These are phyloP conservation scores for Pleurotus giganteus DNA, from an alignment of 768 basidiomycete species.

Conservation along the genomic window DNA sequence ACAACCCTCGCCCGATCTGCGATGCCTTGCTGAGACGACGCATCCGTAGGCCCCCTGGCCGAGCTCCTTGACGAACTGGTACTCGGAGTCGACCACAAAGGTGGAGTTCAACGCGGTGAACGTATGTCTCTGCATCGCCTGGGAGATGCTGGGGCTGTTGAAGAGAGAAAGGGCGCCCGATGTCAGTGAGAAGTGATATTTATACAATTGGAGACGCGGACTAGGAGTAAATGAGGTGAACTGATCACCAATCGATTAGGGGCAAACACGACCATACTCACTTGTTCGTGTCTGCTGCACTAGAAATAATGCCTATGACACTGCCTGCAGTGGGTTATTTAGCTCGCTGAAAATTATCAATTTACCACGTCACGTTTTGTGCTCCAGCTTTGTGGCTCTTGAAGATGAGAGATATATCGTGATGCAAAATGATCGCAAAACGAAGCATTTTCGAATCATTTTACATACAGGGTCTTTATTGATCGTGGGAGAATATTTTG, in stretches of 20 bases:
- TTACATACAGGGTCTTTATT: too few relatives aligned
- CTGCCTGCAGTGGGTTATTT: too few relatives aligned
- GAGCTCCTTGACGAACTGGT: conserved; percentile 94
- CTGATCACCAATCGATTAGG: neutral
- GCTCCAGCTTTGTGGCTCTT: too few relatives aligned
- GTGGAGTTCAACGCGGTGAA: conserved; percentile 84
- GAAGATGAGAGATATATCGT: too few relatives aligned
- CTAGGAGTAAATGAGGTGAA: neutral
- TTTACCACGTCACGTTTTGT: too few relatives aligned
- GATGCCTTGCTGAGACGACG: conserved; percentile 84
- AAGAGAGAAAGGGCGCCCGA: conserved; percentile 11
- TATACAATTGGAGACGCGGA: conserved; percentile 2
- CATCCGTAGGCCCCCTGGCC: conserved; percentile 96
- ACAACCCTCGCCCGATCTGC: conserved; percentile 80
- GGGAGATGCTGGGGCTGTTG: conserved; percentile 14
- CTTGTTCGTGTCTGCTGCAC: neutral
- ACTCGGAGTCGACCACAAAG: conserved; percentile 86
- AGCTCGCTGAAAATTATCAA: too few relatives aligned
- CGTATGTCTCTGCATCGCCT: conserved; percentile 66
- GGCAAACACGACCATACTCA: neutral
- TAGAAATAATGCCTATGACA: too few relatives aligned
- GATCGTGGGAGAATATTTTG: too few relatives aligned
- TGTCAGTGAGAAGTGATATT: neutral
- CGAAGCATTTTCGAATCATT: too few relatives aligned
- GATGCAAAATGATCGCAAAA: too few relatives aligned